phyloP scores from a whole-genome alignment of 176 grass and related monocot species.

The Bolboschoenus planiculmis region DNA sequence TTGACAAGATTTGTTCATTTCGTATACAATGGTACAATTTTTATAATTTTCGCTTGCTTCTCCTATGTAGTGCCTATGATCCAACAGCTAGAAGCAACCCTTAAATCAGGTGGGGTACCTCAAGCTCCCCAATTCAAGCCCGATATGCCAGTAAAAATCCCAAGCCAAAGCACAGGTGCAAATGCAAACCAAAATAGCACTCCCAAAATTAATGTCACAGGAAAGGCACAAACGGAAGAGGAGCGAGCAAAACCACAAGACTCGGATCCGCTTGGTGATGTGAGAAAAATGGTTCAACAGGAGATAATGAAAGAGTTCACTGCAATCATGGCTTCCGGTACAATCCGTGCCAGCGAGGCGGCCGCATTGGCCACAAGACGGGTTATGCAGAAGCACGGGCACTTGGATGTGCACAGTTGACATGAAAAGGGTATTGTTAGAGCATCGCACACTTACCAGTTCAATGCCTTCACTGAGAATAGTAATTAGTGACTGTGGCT shows the following conservation, averaged over 20 bases:
- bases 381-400: conserved; percentile 68
- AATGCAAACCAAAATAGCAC: background rate
- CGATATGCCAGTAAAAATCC: conserved; percentile 5
- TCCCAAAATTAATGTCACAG: background rate
- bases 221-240: background rate
- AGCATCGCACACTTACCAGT: background rate
- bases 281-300: conserved; percentile 57
- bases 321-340: conserved; percentile 64
- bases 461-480: background rate
- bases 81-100: conserved; percentile 53
- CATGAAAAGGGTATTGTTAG: conserved; percentile 18
- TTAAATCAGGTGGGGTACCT: conserved; percentile 29
- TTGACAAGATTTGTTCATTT: background rate
- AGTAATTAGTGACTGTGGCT: background rate
- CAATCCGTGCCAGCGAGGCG: conserved; percentile 57
- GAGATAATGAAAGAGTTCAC: conserved; percentile 78
- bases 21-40: too few species aligned
- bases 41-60: background rate
- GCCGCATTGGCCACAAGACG: conserved; percentile 60
- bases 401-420: conserved; percentile 29
- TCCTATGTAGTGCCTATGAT: conserved; percentile 54
- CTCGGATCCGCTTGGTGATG: conserved; percentile 38
- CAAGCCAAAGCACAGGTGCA: background rate
- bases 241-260: background rate
- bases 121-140: conserved; percentile 10